Percentiles rank a stretch among this genome's conserved stretches.
These are phyloP conservation scores for Cordyceps javanica DNA, from an alignment of 2,329 filamentous ascomycete species.

Conservation along the genomic window DNA sequence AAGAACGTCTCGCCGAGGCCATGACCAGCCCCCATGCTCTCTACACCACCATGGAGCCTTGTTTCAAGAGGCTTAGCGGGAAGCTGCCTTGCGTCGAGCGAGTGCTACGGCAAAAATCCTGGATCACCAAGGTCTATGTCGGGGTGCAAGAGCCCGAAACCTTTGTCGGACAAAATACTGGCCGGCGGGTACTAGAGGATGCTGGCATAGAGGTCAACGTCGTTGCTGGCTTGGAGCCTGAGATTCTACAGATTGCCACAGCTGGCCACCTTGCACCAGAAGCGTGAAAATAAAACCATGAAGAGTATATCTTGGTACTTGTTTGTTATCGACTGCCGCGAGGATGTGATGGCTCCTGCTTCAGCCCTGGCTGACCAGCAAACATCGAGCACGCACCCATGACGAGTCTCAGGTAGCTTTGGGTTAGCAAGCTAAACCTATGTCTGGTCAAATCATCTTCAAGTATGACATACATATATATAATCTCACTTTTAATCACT, in stretches of 20 bases:
- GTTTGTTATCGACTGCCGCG: too few species aligned
- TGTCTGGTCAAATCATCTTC: too few species aligned
- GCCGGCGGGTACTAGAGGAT: slow-evolving; percentile 61
- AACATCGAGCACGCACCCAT: too few species aligned
- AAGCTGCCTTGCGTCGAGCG: slow-evolving; percentile 74
- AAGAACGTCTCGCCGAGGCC: slow-evolving; percentile 46
- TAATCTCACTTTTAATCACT: too few species aligned
- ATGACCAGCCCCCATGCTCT: slow-evolving; percentile 40
- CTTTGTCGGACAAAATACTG: slow-evolving; percentile 79
- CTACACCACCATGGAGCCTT: slow-evolving; percentile 93
- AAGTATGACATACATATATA: too few species aligned
- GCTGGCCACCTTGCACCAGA: slow-evolving; percentile 59
- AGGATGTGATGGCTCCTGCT: too few species aligned
- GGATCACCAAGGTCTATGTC: slow-evolving; percentile 73
- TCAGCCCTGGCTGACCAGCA: too few species aligned
- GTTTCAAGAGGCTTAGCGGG: slow-evolving; percentile 65
- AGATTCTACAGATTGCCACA: slow-evolving; percentile 76
- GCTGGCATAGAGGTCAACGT: slow-evolving; percentile 69
- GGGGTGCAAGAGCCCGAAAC: slow-evolving; percentile 85
- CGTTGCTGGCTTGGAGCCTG: slow-evolving; percentile 67
- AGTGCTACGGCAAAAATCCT: slow-evolving; percentile 56
- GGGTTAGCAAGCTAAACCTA: too few species aligned
- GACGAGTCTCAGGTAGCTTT: too few species aligned
- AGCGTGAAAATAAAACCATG: neutral
- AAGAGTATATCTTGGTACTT: too few species aligned